Evolutionary conservation across 75 land plant genomes (phyloP), one percentile per base, ranked within the genome.

Genomic region (Azolla pinnata): DNA sequence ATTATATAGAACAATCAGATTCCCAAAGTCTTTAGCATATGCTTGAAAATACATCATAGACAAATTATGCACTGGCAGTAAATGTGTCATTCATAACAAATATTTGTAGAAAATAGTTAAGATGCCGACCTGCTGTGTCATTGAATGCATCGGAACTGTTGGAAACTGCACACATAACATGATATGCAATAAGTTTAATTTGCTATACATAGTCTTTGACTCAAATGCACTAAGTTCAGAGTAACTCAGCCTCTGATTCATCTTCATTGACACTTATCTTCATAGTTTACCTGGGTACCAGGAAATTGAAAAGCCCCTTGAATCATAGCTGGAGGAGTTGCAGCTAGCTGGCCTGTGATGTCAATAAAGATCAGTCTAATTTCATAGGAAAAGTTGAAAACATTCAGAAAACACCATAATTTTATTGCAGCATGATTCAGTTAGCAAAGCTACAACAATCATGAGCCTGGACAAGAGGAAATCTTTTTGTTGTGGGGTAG

Each of bases 81-180:
- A 52, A 20, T 16, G 20, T 10, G 20, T 17, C 12, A 52, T 19
- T 20, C 12, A 52, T 8, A 52, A 52, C 19, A 9, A 8, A 52
- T 12, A 52, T 14, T 52, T 52, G 54, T 52, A 12, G 10, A 52
- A 18, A 25, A 33, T 33, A 14, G 35, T 26, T 1, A 38, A 63
- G 10, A 14, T 20, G 19, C 21, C 32, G 44, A 73, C 80, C 74
- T 79, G 81, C 50, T 75, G 79, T 4, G 81, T 79, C 81, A 79
- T 75, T 28, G 81, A 74, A 56, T 79, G 79, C 42, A 64, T 73
- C n/a, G 81, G 81, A 68, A 79, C 70, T 32, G 79, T 26, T 55
- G 63, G 68, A 58, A 79, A 75, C 81, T 79, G 73, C 56, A 28
- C 33, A 9, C 28, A 25, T 19, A 19, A 33, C 14, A 18, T 47